Conservation (phyloP, 169 alveolate genomes). For the Besnoitia besnoiti region DNA sequence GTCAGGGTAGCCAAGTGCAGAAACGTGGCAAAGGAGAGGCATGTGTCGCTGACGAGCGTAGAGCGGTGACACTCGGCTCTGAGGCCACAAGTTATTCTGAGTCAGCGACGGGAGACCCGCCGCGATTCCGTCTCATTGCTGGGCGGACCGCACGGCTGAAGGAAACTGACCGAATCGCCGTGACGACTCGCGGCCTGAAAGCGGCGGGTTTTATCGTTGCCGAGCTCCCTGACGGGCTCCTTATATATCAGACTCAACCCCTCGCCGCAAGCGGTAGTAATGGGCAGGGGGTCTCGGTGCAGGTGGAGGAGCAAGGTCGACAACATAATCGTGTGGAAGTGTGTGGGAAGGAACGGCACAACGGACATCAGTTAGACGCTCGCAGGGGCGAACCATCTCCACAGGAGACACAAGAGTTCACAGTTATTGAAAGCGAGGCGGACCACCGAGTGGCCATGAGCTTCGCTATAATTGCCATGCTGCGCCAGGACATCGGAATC, state of each 20-base stretch:
- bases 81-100: too few relatives aligned
- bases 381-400: neutral
- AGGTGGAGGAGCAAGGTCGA: too few relatives aligned
- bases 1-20: too few relatives aligned
- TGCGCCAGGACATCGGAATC: neutral
- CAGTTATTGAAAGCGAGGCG: neutral
- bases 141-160: constrained; percentile 16
- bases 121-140: neutral
- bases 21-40: too few relatives aligned
- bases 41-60: too few relatives aligned
- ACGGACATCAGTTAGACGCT: too few relatives aligned
- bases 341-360: too few relatives aligned
- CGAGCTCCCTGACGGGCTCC: neutral
- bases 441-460: constrained; percentile 16
- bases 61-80: too few relatives aligned
- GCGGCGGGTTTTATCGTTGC: neutral
- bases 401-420: neutral
- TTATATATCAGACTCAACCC: neutral
- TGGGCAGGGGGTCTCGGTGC: too few relatives aligned
- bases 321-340: too few relatives aligned
- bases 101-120: too few relatives aligned
- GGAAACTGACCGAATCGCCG: neutral
- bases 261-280: too few relatives aligned
- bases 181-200: neutral
- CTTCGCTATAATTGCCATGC: neutral